Conservation (phyloP, 2,329 filamentous ascomycete species). For the Setomelanomma holmii region DNA sequence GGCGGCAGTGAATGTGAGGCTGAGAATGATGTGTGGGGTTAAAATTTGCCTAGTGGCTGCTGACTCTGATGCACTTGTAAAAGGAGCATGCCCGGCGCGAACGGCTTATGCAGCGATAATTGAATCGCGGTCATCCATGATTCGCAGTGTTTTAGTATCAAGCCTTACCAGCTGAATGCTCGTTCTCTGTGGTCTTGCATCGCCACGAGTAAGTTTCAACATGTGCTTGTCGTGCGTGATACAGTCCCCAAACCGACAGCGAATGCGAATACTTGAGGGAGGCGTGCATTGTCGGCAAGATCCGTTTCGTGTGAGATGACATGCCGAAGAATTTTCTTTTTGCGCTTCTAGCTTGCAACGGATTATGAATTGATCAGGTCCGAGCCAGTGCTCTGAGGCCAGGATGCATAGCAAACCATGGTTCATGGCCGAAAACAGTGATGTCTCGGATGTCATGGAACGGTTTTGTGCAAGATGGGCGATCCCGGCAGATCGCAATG, state of each 20-base stretch:
- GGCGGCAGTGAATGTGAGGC: neutral
- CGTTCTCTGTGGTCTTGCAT: neutral
- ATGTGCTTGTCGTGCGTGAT: neutral
- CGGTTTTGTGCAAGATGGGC: conserved; percentile 24
- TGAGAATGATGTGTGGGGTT: neutral
- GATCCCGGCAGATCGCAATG: conserved; percentile 30
- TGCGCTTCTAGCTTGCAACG: conserved; percentile 23
- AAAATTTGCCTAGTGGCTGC: neutral
- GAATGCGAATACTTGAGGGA: neutral
- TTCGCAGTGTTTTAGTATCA: conserved; percentile 4
- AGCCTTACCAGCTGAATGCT: neutral
- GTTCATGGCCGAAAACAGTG: conserved; percentile 21
- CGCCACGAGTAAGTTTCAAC: neutral
- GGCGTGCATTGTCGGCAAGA: conserved; percentile 8
- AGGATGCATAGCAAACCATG: conserved; percentile 17
- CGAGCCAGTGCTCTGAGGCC: conserved; percentile 12
- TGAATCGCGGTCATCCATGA: conserved; percentile 3
- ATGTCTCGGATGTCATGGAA: conserved; percentile 24
- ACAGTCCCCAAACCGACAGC: neutral
- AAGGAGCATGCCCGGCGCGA: conserved; percentile 3
- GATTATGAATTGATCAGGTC: no score
- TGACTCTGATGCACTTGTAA: neutral
- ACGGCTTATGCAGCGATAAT: conserved; percentile 3
- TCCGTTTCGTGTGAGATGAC: conserved; percentile 16
- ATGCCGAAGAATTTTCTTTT: conserved; percentile 20